Evolutionary conservation across 164 flowering plant species (phyloP).

Genomic region (Umbilicus rupestris): DNA sequence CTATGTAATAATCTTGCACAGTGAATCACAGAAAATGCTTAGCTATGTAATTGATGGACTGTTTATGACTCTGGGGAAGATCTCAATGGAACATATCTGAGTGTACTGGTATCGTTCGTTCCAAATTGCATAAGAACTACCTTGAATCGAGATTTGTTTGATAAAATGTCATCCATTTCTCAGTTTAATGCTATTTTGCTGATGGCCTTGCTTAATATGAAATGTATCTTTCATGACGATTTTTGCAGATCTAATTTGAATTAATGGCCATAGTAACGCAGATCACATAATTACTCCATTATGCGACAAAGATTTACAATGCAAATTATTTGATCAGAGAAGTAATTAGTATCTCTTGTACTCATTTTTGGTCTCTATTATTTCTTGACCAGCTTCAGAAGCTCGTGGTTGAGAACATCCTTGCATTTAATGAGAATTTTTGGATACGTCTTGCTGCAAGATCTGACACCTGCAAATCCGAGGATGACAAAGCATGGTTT

Average conservation of each 20-base stretch:
- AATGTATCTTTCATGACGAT: too few relatives aligned
- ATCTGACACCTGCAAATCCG: conserved; percentile 85
- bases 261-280: too few relatives aligned
- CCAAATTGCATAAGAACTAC: too few relatives aligned
- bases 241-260: too few relatives aligned
- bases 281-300: not conserved
- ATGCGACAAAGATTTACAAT: not conserved
- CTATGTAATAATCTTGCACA: not conserved
- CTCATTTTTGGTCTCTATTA: not conserved
- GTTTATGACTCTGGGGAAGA: too few relatives aligned
- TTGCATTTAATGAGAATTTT: conserved; percentile 81
- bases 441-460: conserved; percentile 94
- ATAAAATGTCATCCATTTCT: too few relatives aligned
- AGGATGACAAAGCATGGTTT: conserved; percentile 92
- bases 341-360: not conserved
- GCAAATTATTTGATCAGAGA: not conserved
- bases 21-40: not conserved
- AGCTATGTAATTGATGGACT: too few relatives aligned
- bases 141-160: too few relatives aligned
- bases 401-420: conserved; percentile 78
- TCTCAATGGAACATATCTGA: too few relatives aligned
- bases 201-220: too few relatives aligned
- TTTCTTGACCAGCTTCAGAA: conserved; percentile 59
- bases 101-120: too few relatives aligned
- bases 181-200: too few relatives aligned